Evolutionary conservation across 2,329 filamentous ascomycete genomes (phyloP), one percentile per base, ranked within the genome.

Genomic region (Zopfia rhizophila): DNA sequence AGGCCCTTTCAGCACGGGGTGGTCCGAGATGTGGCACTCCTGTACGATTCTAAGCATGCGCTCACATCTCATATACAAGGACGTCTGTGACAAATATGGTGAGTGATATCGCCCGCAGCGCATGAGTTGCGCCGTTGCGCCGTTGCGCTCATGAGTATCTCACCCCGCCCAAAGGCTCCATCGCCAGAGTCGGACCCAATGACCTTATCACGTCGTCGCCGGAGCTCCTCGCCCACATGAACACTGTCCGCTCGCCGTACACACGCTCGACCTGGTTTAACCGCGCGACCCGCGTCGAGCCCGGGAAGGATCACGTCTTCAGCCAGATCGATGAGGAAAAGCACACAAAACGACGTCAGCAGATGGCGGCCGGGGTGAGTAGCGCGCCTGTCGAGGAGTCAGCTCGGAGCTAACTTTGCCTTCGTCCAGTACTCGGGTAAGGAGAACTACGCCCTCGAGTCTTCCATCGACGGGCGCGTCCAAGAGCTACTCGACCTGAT

Each of bases 261-360:
- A 74, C 68, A 30, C 64, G 72, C 10, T 46, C 55, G 7, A 39
- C 37, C 12, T 66, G 61, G 59, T 66, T 51, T 43, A 60, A 73
- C 38, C 32, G 25, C 8, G 37, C 53, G 71, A 72, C 12, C 61
- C 73, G 75, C 6, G 68, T 85, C 45, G 75, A 83, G 44, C 77
- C 79, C 0, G 70, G 76, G 12, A 62, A 65, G 2, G 76, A 83
- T 53, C 80, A 78, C 46, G 64, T 82, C 18, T 81, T 84, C 43
- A 77, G 71, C 6, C 68, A 78, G 50, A 66, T 73, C 0, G 69
- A 82, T 39, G 75, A 77, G 29, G 68, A 67, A 1, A 72, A 73
- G 24, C 81, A 84, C 48, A 58, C 54, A 4, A 56, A 56, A 30
- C 39, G 58, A 17, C 53, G 59, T 10, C 74, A 75, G 48, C 75